A percentile compares a stretch with the other conserved stretches of the same genome.
phyloP scores from a whole-genome alignment of 2,329 filamentous ascomycete genomes.

The Cladorrhinum sp. region DNA sequence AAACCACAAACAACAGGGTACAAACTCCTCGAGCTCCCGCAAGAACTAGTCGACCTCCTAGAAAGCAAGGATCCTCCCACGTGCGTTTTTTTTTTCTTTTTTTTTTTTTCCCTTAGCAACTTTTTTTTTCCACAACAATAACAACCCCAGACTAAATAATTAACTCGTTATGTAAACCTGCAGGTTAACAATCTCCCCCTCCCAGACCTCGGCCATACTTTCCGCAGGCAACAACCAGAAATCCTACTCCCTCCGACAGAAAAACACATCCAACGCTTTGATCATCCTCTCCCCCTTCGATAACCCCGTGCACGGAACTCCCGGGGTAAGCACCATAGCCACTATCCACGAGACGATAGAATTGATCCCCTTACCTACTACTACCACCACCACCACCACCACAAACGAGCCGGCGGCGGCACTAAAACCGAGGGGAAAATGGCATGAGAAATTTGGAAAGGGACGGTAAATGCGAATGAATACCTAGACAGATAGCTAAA shows the following conservation, averaged over 20 bases:
- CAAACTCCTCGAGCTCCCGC: constrained; percentile 60
- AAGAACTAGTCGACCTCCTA: constrained; percentile 55
- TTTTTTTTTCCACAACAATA: not conserved
- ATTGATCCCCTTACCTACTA: constrained; percentile 43
- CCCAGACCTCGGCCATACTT: constrained; percentile 52
- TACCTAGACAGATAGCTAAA: not conserved
- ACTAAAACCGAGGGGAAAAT: constrained; percentile 46
- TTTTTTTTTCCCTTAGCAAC: not conserved
- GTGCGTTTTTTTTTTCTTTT: constrained; percentile 36
- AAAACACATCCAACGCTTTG: constrained; percentile 66
- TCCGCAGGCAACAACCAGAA: constrained; percentile 43
- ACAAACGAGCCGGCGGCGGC: constrained; percentile 27
- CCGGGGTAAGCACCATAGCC: constrained; percentile 47
- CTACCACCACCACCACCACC: no score
- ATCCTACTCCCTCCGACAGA: constrained; percentile 60
- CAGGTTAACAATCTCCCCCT: constrained; percentile 50
- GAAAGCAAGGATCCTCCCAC: constrained; percentile 52
- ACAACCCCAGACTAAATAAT: no score
- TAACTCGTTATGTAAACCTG: no score
- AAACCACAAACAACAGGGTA: constrained; percentile 49
- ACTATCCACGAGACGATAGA: constrained; percentile 63
- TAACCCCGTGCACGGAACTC: not conserved
- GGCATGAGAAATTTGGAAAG: constrained; percentile 58
- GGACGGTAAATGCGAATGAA: constrained; percentile 20
- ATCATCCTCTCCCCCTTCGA: constrained; percentile 47